A percentile compares a stretch with the other conserved stretches of the same genome.
Conservation (phyloP, 352 stramenopile genomes). For the Achlya hypogyna region DNA sequence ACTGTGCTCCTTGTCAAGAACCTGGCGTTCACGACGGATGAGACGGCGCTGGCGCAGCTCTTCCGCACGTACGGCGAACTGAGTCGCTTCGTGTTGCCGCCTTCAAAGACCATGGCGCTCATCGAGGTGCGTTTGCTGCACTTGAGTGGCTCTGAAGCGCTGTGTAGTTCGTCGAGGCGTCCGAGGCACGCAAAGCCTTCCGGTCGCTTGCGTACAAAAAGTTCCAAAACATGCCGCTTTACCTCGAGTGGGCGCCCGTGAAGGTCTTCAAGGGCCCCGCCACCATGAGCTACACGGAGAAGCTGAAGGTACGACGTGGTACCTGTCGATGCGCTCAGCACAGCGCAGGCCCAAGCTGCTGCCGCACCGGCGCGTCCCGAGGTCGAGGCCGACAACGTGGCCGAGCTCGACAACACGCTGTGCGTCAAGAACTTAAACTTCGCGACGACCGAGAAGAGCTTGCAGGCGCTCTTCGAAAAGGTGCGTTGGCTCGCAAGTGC, state of each 20-base stretch:
- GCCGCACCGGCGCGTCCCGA: conserved; percentile 39
- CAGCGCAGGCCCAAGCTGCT: conserved; percentile 36
- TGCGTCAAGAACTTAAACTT: conserved; percentile 99
- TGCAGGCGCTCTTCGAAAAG: conserved; percentile 68
- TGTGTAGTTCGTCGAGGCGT: conserved; percentile 83
- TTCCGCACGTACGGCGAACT: conserved; percentile 90
- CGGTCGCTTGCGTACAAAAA: conserved; percentile 96
- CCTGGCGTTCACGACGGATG: conserved; percentile 90
- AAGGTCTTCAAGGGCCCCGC: conserved; percentile 57
- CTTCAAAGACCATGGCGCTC: conserved; percentile 91
- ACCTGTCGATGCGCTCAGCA: conserved; percentile 7
- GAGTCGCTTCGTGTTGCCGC: conserved; percentile 82
- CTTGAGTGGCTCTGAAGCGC: too few relatives aligned
- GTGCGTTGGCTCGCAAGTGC: conserved; percentile 36
- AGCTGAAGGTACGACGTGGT: conserved; percentile 10
- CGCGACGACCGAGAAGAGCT: conserved; percentile 80
- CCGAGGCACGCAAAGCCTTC: conserved; percentile 94
- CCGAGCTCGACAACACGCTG: conserved; percentile 78
- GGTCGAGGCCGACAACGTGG: conserved; percentile 32
- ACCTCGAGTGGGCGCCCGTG: conserved; percentile 96
- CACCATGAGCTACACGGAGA: conserved; percentile 8
- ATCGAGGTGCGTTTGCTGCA: conserved; percentile 62
- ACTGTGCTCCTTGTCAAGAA: conserved; percentile 98
- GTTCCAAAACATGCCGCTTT: conserved; percentile 97
- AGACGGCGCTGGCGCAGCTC: conserved; percentile 91